Base-by-base conservation (phyloP, 2,329 filamentous ascomycete genomes). In the Fusarium subglutinans region DNA sequence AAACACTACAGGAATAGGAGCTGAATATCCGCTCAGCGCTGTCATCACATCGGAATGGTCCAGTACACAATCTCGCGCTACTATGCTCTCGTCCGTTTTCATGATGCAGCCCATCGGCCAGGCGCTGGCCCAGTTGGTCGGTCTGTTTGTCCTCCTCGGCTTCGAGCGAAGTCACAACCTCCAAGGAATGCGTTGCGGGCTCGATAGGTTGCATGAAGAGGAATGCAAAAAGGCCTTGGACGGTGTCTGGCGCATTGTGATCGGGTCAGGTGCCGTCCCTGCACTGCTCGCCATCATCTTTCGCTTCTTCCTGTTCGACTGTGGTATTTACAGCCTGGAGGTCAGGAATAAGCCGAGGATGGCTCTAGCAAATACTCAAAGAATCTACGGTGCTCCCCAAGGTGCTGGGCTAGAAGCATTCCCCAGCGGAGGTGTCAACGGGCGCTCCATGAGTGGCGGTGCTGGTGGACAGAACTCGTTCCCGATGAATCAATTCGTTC, bases 61-160 rank as follows among this genome's bases (percentile, higher is more conserved):
- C 10, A 88, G 86, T 60, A 92, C 90, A 1, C 88, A 87, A 54
- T 90, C 90, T n/a, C 84, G 91, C 55, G 88, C 88, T n/a, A 89
- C 86, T 26, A 93, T 93, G 91, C 83, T 93, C 72, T 89, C 91
- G 11, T 87, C 87, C 8, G 90, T 93, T 38, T 93, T 93, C 78
- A 86, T 92, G 75, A 92, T 92, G 88, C 91, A 93, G 74, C 90
- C 91, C 3, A 82, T 93, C 14, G 91, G 91, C 11, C 91, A 93
- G 77, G 87, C 92, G 5, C 84, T 91, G 4, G 90, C 90, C 20
- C 90, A 91, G 70, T 80, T 91, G 10, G 88, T 92, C 17, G 89
- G 89, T 8, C 81, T 92, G 9, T 86, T 83, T 81, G 86, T 88
- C 15, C 78, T 88, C 17, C 80, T 88, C 7, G 85, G 86, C 24